Conservation (phyloP, 192 early-diverging fungal genomes). For the Cetraspora pellucida region DNA sequence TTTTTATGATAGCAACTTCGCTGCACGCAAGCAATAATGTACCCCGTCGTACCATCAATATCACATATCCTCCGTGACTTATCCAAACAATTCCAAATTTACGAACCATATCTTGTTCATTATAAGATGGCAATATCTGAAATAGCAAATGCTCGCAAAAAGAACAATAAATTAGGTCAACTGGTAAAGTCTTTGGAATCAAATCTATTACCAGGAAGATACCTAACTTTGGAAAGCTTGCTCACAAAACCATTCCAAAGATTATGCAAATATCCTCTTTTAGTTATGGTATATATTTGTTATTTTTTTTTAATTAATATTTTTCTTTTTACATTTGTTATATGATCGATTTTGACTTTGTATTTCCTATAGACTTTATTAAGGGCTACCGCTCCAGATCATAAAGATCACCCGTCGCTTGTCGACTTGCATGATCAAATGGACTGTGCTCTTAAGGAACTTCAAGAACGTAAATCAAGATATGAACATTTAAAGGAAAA, state of each 20-base stretch:
- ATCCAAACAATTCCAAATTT: background rate
- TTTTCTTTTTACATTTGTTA: background rate
- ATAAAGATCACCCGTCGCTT: background rate
- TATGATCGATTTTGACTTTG: background rate
- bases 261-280: slow-evolving; percentile 31
- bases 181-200: slow-evolving; percentile 9
- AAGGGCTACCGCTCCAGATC: background rate
- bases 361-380: slow-evolving; percentile 6
- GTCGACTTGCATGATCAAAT: slow-evolving; percentile 3
- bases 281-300: slow-evolving; percentile 6
- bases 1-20: slow-evolving; percentile 13
- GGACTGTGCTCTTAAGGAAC: slow-evolving; percentile 16
- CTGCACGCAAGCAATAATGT: slow-evolving; percentile 16
- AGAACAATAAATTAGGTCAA: slow-evolving; percentile 26
- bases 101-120: slow-evolving; percentile 19
- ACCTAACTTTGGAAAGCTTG: slow-evolving; percentile 12
- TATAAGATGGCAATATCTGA: slow-evolving; percentile 23
- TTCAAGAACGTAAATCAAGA: slow-evolving; percentile 22
- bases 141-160: slow-evolving; percentile 18
- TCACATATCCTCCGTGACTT: slow-evolving; percentile 9
- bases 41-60: slow-evolving; percentile 23
- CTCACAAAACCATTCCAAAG: slow-evolving; percentile 24
- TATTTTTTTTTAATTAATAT: background rate
- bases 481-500: background rate
- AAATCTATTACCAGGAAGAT: background rate